Evolutionary conservation across 805 yeast species (phyloP).

Genomic region (Ogataea siamensis): DNA sequence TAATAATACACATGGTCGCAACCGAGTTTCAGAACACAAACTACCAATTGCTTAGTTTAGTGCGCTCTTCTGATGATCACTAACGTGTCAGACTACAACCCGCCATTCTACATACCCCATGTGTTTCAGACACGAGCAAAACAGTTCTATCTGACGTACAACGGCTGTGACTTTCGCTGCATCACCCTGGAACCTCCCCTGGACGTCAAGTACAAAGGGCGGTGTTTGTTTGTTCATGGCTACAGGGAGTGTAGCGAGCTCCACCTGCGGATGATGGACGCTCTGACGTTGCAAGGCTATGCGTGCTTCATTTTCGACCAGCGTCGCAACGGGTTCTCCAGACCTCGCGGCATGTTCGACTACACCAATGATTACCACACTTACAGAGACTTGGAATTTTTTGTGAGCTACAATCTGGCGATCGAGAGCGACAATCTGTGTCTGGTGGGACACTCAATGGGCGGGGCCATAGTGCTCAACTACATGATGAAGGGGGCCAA

Average conservation of each 20-base stretch:
- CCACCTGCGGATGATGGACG: slow-evolving; percentile 11
- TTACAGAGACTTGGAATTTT: slow-evolving; percentile 10
- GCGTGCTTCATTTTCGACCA: slow-evolving; percentile 12
- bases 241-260: slow-evolving; percentile 12
- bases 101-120: slow-evolving; percentile 8
- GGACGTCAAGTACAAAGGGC: slow-evolving; percentile 11
- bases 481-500: slow-evolving; percentile 9
- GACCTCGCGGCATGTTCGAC: slow-evolving; percentile 6
- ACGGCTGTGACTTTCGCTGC: slow-evolving; percentile 12
- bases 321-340: slow-evolving; percentile 12
- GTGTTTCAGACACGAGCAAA: slow-evolving; percentile 3
- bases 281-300: slow-evolving; percentile 9
- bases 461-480: slow-evolving; percentile 12
- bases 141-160: slow-evolving; percentile 7
- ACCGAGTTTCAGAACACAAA: neutral
- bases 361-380: slow-evolving; percentile 12
- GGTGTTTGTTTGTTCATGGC: slow-evolving; percentile 15
- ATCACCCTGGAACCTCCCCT: slow-evolving; percentile 10
- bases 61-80: slow-evolving; percentile 6
- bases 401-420: slow-evolving; percentile 9
- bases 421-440: slow-evolving; percentile 4
- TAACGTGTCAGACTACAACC: slow-evolving; percentile 3
- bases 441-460: slow-evolving; percentile 14
- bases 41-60: neutral
- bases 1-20: neutral